These are phyloP conservation scores for Cymbopogon citratus DNA, from an alignment of 176 grass and related monocot genomes.

Conservation along the genomic window DNA sequence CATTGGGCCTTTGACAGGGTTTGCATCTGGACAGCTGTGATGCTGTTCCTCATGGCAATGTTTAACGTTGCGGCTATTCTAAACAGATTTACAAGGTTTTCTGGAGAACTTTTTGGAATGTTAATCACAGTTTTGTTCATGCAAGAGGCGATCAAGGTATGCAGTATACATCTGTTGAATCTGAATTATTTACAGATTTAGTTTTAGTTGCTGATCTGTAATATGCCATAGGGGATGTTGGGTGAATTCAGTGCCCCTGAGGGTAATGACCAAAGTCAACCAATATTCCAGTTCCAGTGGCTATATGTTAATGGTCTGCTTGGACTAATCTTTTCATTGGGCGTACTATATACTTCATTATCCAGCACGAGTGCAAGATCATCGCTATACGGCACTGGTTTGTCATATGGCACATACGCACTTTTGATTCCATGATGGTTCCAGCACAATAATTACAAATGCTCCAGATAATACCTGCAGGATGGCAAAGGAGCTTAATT, in stretches of 20 bases:
- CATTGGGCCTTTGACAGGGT: slow-evolving; percentile 43
- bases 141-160: slow-evolving; percentile 70
- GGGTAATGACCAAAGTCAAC: slow-evolving; percentile 45
- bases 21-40: slow-evolving; percentile 75
- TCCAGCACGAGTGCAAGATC: slow-evolving; percentile 45
- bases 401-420: slow-evolving; percentile 12
- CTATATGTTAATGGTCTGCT: slow-evolving; percentile 73
- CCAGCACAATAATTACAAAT: slow-evolving; percentile 21
- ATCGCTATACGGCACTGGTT: slow-evolving; percentile 79
- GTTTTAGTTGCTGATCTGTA: slow-evolving; percentile 12
- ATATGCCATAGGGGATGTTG: slow-evolving; percentile 46
- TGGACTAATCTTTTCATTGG: slow-evolving; percentile 65
- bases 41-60: slow-evolving; percentile 67
- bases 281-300: slow-evolving; percentile 56
- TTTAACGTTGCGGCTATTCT: slow-evolving; percentile 64
- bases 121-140: slow-evolving; percentile 80
- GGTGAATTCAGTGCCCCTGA: slow-evolving; percentile 70
- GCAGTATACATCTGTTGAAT: background rate
- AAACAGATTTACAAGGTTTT: slow-evolving; percentile 87
- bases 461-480: slow-evolving; percentile 32
- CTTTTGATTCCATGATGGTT: slow-evolving; percentile 2
- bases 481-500: slow-evolving; percentile 74
- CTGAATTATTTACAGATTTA: background rate
- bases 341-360: slow-evolving; percentile 57
- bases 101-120: slow-evolving; percentile 90